phyloP scores from a whole-genome alignment of 257 asterid genomes.

The Knoxia roxburghii region DNA sequence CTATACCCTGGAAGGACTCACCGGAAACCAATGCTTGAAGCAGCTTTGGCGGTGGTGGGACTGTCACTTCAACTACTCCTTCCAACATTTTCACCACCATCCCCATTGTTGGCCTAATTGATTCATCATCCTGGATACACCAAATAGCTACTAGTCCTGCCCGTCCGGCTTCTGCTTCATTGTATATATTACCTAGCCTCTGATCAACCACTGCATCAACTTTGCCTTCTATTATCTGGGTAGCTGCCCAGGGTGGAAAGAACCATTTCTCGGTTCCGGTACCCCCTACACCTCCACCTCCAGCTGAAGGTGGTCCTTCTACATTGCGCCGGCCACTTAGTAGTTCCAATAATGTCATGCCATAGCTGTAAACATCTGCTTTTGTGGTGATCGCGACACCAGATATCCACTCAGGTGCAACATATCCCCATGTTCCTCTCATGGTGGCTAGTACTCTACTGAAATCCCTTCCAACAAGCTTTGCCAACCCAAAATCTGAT shows the following conservation, averaged over 20 bases:
- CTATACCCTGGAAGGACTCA: constrained; percentile 62
- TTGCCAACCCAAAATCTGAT: constrained; percentile 78
- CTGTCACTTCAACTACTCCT: constrained; percentile 63
- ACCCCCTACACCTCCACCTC: constrained; percentile 33
- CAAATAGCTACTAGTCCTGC: constrained; percentile 59
- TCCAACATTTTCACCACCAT: constrained; percentile 83
- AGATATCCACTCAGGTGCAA: constrained; percentile 89
- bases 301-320: constrained; percentile 53
- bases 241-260: constrained; percentile 74
- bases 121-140: constrained; percentile 83
- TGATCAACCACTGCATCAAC: constrained; percentile 44
- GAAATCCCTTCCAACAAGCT: constrained; percentile 67
- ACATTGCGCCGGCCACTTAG: constrained; percentile 66
- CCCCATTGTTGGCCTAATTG: constrained; percentile 71
- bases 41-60: constrained; percentile 70
- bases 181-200: constrained; percentile 43
- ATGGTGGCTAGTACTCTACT: constrained; percentile 67
- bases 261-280: constrained; percentile 58
- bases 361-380: constrained; percentile 80
- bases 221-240: constrained; percentile 52
- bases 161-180: constrained; percentile 43
- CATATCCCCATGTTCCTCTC: constrained; percentile 88
- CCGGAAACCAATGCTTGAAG: constrained; percentile 84
- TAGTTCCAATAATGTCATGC: constrained; percentile 68
- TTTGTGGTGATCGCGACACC: constrained; percentile 76